Base-by-base conservation (phyloP, 129 eudicot species). In the Kitagawia praeruptora region DNA sequence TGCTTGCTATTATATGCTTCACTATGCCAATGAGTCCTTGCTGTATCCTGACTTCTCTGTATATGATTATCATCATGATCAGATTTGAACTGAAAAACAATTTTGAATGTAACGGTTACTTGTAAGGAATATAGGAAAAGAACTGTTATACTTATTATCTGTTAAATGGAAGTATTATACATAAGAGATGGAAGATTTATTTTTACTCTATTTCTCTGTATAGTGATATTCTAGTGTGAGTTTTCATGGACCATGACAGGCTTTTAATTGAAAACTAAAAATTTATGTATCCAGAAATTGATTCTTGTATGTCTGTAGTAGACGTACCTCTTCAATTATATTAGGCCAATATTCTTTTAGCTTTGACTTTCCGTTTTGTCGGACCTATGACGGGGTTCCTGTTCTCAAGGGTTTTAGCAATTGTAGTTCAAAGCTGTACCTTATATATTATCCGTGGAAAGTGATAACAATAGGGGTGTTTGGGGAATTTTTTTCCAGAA, bases 1-100 rank as follows among this genome's bases (percentile, higher is more conserved):
- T 41, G 67, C 85, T 81, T 90, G 98, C 85, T 90, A 90, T 86
- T 95, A 84, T 82, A 89, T 95, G 92, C 98, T 92, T 77, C 98
- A 95, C 86, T 92, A 92, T 82, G 89, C 74, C 31, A 61, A 92
- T 73, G 89, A 85, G 47, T 28, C 87, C 51, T 82, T 92, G 87
- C 80, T 89, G 21, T 94, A 94, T 61, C 66, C 80, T 13, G 89
- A 88, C 11, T 91, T 91, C 78, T 56, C 81, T 61, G 97, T 89
- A 13, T 88, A 85, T 45, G 96, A 91, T 75, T 88, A 87, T 81
- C 40, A 84, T 58, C 96, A 90, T 80, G 97, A 93, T 34, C 88
- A 83, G 80, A 71, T 70, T 75, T 40, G 38, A 81, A 42, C 31
- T 25, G 54, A 19, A 42, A 28, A 21, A 4, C 15, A 61, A 25